phyloP scores from a whole-genome alignment of 2,329 filamentous ascomycete species.

The Zymoseptoria crescenta region DNA sequence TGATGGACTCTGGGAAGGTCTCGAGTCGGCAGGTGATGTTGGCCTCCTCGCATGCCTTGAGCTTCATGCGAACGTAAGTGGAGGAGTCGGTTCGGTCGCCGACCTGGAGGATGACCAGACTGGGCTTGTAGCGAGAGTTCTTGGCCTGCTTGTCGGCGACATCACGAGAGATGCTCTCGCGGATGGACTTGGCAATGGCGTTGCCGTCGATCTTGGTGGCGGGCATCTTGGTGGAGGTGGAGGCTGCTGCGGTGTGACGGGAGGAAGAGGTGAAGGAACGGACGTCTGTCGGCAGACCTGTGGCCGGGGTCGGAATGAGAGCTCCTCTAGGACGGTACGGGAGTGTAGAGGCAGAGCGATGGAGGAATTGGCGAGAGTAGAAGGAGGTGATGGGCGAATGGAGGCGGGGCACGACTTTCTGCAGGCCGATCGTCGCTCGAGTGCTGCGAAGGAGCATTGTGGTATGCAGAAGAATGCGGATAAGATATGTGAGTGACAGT shows the following conservation, averaged over 20 bases:
- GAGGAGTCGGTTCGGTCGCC: constrained; percentile 82
- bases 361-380: not conserved
- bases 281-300: constrained; percentile 7
- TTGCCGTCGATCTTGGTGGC: constrained; percentile 92
- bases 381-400: not conserved
- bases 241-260: constrained; percentile 11
- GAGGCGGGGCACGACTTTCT: constrained; percentile 3
- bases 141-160: constrained; percentile 72
- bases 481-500: not conserved
- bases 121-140: constrained; percentile 83
- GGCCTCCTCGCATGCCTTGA: constrained; percentile 93
- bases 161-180: constrained; percentile 70
- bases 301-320: not conserved
- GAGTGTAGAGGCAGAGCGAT: constrained; percentile 2
- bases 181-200: constrained; percentile 85
- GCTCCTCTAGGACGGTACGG: not conserved
- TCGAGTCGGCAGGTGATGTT: constrained; percentile 82
- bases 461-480: not conserved
- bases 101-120: constrained; percentile 92
- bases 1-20: constrained; percentile 72
- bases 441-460: not conserved
- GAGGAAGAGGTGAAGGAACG: constrained; percentile 35
- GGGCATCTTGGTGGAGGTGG: constrained; percentile 56
- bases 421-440: constrained; percentile 5
- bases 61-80: constrained; percentile 99